These are phyloP conservation scores for Debaryomyces prosopidis DNA, from an alignment of 805 yeast genomes.

Conservation along the genomic window DNA sequence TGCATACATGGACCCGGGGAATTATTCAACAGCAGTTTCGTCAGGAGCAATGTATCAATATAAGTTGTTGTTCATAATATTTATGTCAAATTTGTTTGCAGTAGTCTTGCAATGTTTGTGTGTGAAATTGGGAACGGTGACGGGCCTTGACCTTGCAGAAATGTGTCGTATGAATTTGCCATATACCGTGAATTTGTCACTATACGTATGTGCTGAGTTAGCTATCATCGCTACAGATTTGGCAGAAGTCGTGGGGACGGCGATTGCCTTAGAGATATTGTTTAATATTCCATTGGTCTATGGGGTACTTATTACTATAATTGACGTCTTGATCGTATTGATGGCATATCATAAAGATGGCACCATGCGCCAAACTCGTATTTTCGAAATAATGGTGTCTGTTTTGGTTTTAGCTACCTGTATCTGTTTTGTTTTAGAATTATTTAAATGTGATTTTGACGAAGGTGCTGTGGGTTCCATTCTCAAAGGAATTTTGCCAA, in stretches of 20 bases:
- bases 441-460: conserved; percentile 62
- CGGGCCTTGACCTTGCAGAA: conserved; percentile 89
- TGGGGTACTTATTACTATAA: conserved; percentile 82
- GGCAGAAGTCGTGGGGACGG: conserved; percentile 98
- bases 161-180: conserved; percentile 80
- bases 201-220: conserved; percentile 80
- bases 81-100: conserved; percentile 83
- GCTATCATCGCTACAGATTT: conserved; percentile 95
- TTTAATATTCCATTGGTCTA: conserved; percentile 75
- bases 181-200: conserved; percentile 52
- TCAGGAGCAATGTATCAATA: conserved; percentile 89
- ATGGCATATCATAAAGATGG: conserved; percentile 88
- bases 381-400: conserved; percentile 82
- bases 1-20: conserved; percentile 97
- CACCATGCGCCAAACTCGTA: conserved; percentile 71
- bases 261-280: conserved; percentile 84
- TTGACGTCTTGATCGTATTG: conserved; percentile 83
- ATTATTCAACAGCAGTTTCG: conserved; percentile 91
- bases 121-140: conserved; percentile 87
- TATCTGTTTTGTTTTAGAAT: conserved; percentile 77
- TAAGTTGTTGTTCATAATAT: conserved; percentile 72
- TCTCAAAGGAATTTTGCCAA: conserved; percentile 67
- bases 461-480: conserved; percentile 43
- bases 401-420: conserved; percentile 78
- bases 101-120: conserved; percentile 82